Base-by-base conservation (phyloP, 2,329 filamentous ascomycete species). In the Arthrobotrys iridis region DNA sequence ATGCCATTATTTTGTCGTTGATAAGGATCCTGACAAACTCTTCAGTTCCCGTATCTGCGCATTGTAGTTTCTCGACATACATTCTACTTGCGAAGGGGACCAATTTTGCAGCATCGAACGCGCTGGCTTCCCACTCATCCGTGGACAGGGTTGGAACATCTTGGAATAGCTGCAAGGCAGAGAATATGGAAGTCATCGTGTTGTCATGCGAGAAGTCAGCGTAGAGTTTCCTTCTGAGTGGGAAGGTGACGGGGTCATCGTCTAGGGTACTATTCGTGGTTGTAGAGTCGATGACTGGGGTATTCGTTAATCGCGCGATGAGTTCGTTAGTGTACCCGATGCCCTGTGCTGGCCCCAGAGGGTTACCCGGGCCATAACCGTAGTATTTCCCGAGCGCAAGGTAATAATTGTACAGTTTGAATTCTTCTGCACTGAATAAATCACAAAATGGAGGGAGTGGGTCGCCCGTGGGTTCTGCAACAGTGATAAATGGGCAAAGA, bases 121-220 rank as follows among this genome's bases (percentile, higher is more conserved):
- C 92, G 45, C 86, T 83, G 40, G n/a, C 8, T 3, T 86, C 81
- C 24, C 88, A 81, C 4, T 83, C 84, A 2, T 83, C 84, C 22
- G 85, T 85, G 1, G 86, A 85, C 22, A 90, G 83, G 8, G 85
- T 83, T 11, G 81, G 79, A 0, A 88, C 92, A 45, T 82, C 83
- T 78, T 93, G 91, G 83, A 93, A 96, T 24, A 97, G 83, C 0
- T 93, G 91, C 77, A 97, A 80, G 0, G 93, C 92, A 3, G 88
- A 88, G 80, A 91, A 91, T 4, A 96, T 88, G 5, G 87, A 86
- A 28, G 87, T 88, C 88, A 97, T 93, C 80, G 91, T 89, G 81
- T 96, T 97, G 82, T 97, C 93, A 82, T 97, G 93, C 77, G 89
- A 92, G 80, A 97, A 97, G 82, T 97, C 93, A 0, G 92, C 93